Base-by-base conservation (phyloP, 2,329 filamentous ascomycete species). In the Esteya vermicola region DNA sequence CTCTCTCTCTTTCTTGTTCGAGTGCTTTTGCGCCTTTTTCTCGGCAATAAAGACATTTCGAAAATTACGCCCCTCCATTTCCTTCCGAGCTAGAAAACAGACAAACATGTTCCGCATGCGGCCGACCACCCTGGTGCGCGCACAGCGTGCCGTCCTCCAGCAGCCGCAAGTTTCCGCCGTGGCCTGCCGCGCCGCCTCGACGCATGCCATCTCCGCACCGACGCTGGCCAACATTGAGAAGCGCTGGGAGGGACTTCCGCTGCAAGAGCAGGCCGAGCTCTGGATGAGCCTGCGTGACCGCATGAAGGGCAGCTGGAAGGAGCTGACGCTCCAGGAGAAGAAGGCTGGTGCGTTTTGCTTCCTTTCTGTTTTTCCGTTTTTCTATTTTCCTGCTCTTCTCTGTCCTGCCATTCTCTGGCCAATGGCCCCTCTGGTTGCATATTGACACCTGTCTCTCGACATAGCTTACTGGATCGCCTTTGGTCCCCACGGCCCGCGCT, bases 381-480 rank as follows among this genome's bases (percentile, higher is more conserved):
- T 21, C 16, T 18, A 16, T n/a, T n/a, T n/a, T n/a, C n/a, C n/a
- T n/a, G n/a, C n/a, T n/a, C n/a, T n/a, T n/a, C n/a, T n/a, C n/a
- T n/a, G n/a, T n/a, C n/a, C n/a, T n/a, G n/a, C n/a, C n/a, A n/a
- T n/a, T n/a, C n/a, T n/a, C n/a, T n/a, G n/a, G n/a, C n/a, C n/a
- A n/a, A n/a, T n/a, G n/a, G n/a, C n/a, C n/a, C n/a, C n/a, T n/a
- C n/a, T n/a, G n/a, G n/a, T n/a, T n/a, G n/a, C n/a, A n/a, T n/a
- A n/a, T n/a, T n/a, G n/a, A n/a, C n/a, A n/a, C n/a, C n/a, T n/a
- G n/a, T n/a, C 8, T 33, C 10, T 9, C 21, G 14, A 9, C 54
- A 62, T 60, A 98, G 91, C 91, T 50, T 98, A 96, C 78, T 98
- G 84, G 81, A 94, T 98, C 57, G 88, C 91, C 51, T 98, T 98